Percentiles rank a stretch among this genome's conserved stretches.
phyloP scores from a whole-genome alignment of 768 basidiomycete species.

The Lentinula sp. region DNA sequence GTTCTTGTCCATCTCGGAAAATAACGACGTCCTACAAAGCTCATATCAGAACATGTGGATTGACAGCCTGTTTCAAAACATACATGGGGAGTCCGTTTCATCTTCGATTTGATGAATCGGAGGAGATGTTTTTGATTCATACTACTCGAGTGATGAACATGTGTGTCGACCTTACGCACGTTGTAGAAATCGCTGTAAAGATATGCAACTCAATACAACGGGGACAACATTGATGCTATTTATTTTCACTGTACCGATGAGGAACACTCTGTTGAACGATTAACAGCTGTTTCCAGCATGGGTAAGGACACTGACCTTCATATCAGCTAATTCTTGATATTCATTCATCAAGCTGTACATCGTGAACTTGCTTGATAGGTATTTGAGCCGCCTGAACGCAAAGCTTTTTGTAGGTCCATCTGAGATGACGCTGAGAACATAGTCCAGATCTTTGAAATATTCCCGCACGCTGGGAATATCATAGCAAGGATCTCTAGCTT shows the following conservation, averaged over 20 bases:
- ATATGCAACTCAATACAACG: not conserved
- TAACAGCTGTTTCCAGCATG: not conserved
- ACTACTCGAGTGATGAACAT: conserved; percentile 96
- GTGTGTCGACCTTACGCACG: conserved; percentile 95
- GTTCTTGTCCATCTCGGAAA: conserved; percentile 83
- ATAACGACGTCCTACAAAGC: conserved; percentile 82
- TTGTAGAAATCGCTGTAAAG: conserved; percentile 93
- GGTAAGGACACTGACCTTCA: conserved; percentile 69
- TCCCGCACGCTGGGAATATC: conserved; percentile 83
- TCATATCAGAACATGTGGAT: not conserved
- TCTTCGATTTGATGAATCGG: conserved; percentile 98
- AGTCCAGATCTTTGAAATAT: conserved; percentile 95
- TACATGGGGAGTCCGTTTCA: conserved; percentile 83
- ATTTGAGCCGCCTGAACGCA: conserved; percentile 87
- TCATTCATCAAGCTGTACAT: conserved; percentile 93
- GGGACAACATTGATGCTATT: not conserved
- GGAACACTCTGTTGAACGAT: conserved; percentile 53
- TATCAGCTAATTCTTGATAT: conserved; percentile 88
- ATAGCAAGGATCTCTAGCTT: conserved; percentile 55
- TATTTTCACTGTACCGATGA: conserved; percentile 52
- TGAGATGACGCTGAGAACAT: conserved; percentile 82
- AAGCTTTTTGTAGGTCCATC: conserved; percentile 97
- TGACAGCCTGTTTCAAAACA: conserved; percentile 13
- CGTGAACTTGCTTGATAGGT: conserved; percentile 88
- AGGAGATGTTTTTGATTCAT: conserved; percentile 99